Evolutionary conservation across 2,329 filamentous ascomycete species (phyloP).

Genomic region (Pleomassaria siparia): DNA sequence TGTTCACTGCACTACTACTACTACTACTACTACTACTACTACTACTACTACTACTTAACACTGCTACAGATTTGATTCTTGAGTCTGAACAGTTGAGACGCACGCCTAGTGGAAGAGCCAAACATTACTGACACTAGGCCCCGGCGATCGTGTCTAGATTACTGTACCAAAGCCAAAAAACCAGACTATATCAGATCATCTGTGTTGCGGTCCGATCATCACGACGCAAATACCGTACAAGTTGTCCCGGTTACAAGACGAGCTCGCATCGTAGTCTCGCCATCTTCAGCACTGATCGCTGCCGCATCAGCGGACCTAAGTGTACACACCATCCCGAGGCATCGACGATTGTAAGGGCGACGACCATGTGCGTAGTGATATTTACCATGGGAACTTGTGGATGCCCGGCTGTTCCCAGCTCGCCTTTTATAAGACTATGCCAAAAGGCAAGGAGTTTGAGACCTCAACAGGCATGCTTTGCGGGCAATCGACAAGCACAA

Average conservation of each 20-base stretch:
- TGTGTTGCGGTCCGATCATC: background rate
- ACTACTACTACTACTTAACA: too few species aligned
- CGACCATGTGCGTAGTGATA: slow-evolving; percentile 27
- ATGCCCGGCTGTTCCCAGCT: slow-evolving; percentile 20
- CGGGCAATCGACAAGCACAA: too few species aligned
- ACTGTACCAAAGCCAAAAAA: background rate
- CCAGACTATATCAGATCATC: background rate
- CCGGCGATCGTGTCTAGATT: background rate
- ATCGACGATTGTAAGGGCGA: background rate
- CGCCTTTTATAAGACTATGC: slow-evolving; percentile 22
- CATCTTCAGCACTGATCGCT: background rate
- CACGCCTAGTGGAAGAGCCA: background rate
- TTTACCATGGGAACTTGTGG: slow-evolving; percentile 23
- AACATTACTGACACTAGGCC: slow-evolving; percentile 6
- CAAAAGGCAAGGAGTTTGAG: slow-evolving; percentile 8
- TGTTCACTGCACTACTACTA: too few species aligned
- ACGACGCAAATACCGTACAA: background rate
- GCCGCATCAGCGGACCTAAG: too few species aligned
- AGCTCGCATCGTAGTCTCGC: background rate
- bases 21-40: too few species aligned
- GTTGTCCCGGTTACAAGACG: background rate
- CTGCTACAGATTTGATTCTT: background rate
- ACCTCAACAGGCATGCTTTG: slow-evolving; percentile 17
- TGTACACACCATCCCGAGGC: background rate
- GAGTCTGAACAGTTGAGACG: background rate